phyloP scores from a whole-genome alignment of 2,329 filamentous ascomycete species.

The Knufia fluminis region DNA sequence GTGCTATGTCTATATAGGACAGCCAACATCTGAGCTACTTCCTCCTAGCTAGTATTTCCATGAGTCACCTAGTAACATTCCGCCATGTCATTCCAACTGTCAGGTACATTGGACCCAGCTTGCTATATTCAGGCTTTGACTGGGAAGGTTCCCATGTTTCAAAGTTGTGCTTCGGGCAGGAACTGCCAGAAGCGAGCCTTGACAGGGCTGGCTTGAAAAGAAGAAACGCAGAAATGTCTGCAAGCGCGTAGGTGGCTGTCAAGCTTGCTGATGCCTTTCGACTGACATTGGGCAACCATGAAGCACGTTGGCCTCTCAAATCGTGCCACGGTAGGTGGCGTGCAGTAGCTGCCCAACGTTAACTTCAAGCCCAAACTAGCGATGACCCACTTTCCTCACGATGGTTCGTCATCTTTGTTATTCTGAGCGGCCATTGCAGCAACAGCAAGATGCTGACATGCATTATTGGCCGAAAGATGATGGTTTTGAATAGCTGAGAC shows the following conservation, averaged over 20 bases:
- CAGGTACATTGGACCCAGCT: background rate
- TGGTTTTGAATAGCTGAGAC: background rate
- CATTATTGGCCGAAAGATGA: background rate
- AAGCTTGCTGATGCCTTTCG: background rate
- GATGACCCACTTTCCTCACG: background rate
- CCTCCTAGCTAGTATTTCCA: background rate
- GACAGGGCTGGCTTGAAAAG: background rate
- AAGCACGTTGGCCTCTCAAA: background rate
- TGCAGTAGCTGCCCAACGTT: conserved; percentile 4
- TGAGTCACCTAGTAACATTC: background rate
- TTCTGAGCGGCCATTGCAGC: background rate
- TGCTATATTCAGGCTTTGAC: background rate
- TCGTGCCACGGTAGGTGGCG: conserved; percentile 4
- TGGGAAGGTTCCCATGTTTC: background rate
- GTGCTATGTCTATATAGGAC: conserved; percentile 5
- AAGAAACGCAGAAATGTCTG: background rate
- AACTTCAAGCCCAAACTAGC: background rate
- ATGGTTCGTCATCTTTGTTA: background rate
- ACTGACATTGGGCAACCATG: background rate
- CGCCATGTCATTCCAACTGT: background rate
- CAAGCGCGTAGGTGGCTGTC: background rate
- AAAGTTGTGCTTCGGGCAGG: background rate
- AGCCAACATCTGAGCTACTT: background rate
- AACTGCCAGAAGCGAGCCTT: background rate
- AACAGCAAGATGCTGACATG: background rate